Evolutionary conservation across 345 rosid species (phyloP), one percentile per base, ranked within the genome.

Genomic region (Arabis alpina): DNA sequence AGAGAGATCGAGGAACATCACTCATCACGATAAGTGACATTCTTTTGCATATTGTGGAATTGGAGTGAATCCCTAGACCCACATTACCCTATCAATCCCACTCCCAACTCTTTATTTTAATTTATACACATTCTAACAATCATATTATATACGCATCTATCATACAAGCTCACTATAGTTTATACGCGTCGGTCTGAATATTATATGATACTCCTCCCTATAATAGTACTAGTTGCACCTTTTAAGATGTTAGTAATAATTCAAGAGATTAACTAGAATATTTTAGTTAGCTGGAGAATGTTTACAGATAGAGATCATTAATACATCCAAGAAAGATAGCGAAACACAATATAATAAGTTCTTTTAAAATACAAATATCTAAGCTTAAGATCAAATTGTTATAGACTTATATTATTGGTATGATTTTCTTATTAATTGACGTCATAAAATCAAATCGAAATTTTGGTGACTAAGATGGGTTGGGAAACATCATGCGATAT

Each of bases 1-100:
- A 81, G 84, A 79, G 79, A 76, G 79, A 82, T 84, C 94, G 79
- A 88, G 84, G 82, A 80, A 69, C 84, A 71, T 70, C 71, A 74
- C 81, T 64, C 79, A 75, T 77, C 81, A 75, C 86, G 68, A 61
- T 73, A 73, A 83, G 85, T 81, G 80, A 81, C 85, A 83, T 90
- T 86, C 90, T 83, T 82, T 77, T 82, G 81, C 74, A 68, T 75
- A 43, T 52, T 56, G 75, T 55, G 76, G 60, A 76, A 47, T 68
- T 70, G 73, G 85, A 84, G 85, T 79, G 86, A 88, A 88, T 88
- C 87, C 97, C 94, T 76, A 86, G 83, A 81, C 82, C 86, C 66
- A 86, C 67, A 57, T 58, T 15, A 63, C 71, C 86, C 55, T 81
- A 74, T 75, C 74, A 84, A 85, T 80, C 85, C 88, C 83, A 83